Evolutionary conservation across 2,329 filamentous ascomycete genomes (phyloP).

Genomic region (Pleurostoma richardsiae): DNA sequence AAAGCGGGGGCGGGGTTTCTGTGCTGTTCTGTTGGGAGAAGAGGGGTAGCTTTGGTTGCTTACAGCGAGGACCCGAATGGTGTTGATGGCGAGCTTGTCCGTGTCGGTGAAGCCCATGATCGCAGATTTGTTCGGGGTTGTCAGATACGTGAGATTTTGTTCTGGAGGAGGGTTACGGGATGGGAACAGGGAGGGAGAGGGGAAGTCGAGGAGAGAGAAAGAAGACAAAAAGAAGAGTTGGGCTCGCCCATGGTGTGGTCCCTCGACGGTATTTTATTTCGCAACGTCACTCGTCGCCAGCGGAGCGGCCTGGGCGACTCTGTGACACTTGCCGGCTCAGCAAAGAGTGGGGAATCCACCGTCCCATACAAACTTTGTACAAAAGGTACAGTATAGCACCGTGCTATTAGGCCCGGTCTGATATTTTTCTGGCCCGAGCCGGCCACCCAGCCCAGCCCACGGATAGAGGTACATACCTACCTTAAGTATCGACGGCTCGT

Average conservation of each 20-base stretch:
- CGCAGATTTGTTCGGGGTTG: conserved; percentile 26
- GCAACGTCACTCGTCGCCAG: too few relatives aligned
- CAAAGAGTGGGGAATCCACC: not conserved
- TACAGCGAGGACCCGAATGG: conserved; percentile 94
- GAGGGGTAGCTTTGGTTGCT: conserved; percentile 25
- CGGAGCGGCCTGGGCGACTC: not conserved
- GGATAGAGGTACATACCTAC: too few relatives aligned
- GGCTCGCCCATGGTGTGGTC: not conserved
- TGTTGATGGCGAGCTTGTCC: conserved; percentile 94
- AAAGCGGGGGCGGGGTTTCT: conserved; percentile 26
- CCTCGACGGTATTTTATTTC: not conserved
- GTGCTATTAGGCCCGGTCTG: too few relatives aligned
- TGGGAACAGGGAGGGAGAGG: not conserved
- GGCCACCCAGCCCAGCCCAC: too few relatives aligned
- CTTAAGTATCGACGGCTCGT: too few relatives aligned
- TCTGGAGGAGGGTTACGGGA: not conserved
- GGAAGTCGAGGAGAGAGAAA: not conserved
- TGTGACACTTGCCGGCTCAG: not conserved
- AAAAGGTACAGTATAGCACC: too few relatives aligned
- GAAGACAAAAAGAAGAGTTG: not conserved
- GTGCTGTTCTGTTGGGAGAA: not conserved
- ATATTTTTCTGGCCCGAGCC: too few relatives aligned
- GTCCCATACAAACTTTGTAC: too few relatives aligned
- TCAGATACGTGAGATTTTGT: not conserved
- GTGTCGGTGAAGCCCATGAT: conserved; percentile 85